These are phyloP conservation scores for Plicaturopsis crispa DNA, from an alignment of 768 basidiomycete genomes.

Conservation along the genomic window DNA sequence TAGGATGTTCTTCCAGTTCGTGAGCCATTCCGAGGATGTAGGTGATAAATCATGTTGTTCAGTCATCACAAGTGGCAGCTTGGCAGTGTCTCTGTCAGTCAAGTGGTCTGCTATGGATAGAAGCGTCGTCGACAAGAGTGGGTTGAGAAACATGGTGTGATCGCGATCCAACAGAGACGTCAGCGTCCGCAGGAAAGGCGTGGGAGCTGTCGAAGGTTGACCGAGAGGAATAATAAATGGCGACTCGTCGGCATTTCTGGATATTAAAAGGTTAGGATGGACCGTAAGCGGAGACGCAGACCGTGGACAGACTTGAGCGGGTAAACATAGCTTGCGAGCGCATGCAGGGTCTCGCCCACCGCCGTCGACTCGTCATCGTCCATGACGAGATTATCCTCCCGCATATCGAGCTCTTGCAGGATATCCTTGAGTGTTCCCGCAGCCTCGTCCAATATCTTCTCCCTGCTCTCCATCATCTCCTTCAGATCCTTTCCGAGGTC, in stretches of 20 bases:
- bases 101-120: conserved; percentile 64
- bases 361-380: conserved; percentile 66
- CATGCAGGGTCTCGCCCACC: conserved; percentile 53
- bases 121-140: conserved; percentile 55
- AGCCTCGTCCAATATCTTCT: conserved; percentile 60
- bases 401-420: conserved; percentile 62
- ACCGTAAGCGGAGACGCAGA: conserved; percentile 2
- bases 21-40: conserved; percentile 64
- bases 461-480: conserved; percentile 27
- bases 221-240: conserved; percentile 44
- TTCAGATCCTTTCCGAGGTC: conserved; percentile 15
- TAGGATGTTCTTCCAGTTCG: conserved; percentile 55
- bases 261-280: conserved; percentile 3
- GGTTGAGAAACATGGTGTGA: conserved; percentile 47
- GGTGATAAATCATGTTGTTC: conserved; percentile 65
- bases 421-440: conserved; percentile 66
- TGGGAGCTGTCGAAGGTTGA: conserved; percentile 47
- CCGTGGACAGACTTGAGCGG: conserved; percentile 45
- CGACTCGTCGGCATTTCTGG: conserved; percentile 37
- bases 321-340: conserved; percentile 50
- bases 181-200: conserved; percentile 52
- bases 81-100: conserved; percentile 58
- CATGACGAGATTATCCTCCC: conserved; percentile 45
- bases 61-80: conserved; percentile 53
- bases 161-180: conserved; percentile 59